Evolutionary conservation across 306 rosid species (phyloP), one percentile per base, ranked within the genome.

Genomic region (Cyclanthera cordifolia): DNA sequence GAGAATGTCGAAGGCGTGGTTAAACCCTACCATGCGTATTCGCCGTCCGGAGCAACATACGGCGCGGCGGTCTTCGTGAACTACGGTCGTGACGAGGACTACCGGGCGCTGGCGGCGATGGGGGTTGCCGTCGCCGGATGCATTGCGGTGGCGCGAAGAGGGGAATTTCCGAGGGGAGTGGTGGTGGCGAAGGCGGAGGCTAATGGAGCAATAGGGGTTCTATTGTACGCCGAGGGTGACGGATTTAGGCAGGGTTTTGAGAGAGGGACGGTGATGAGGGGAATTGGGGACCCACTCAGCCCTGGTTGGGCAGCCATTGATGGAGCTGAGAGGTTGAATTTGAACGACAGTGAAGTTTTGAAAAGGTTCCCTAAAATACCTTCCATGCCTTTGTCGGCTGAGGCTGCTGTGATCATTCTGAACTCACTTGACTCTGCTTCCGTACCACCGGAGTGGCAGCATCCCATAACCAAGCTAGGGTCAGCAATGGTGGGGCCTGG

Each of bases 271-370:
- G 98, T 87, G 59, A 84, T 85, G 93, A 86, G 76, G 25, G 98
- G 96, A 8, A 67, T 82, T 23, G 98, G 98, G 86, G 96, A 93
- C 94, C 96, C 98, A 60, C 85, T 89, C 0, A 86, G 76, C 61
- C 98, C 98, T 1, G 98, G 96, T 23, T 93, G 98, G 98, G 89
- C 81, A 72, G 88, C 82, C 51, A 84, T 80, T 53, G 89, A 82
- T 1, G 96, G 90, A 9, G 89, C 85, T 7, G 96, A 93, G 76
- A 87, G 74, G 37, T 72, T 89, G 76, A 79, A 79, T 20, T 73
- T 74, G 74, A 86, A 80, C 5, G 83, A 92, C 78, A 76, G 60
- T 30, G 87, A 86, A 74, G 94, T 89, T 70, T 75, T 83, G 84
- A 74, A 82, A 43, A 84, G 83, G 78, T 90, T 89, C 12, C 98